Conservation (phyloP, 1,284 basidiomycete genomes). For the Leucoagaricus sp. region DNA sequence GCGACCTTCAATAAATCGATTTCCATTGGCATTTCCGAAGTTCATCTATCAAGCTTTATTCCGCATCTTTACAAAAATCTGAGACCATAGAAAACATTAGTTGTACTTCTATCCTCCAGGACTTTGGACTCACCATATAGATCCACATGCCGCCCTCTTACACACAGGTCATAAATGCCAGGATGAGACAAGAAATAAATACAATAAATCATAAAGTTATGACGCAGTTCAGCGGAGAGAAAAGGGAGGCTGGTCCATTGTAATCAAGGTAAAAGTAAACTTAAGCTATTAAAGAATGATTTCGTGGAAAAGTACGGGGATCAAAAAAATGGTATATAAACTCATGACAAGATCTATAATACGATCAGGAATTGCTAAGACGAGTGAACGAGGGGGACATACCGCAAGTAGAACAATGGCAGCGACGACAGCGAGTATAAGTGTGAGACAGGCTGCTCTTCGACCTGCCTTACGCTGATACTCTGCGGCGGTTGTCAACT, state of each 20-base stretch:
- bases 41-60: too few species aligned
- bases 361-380: neutral
- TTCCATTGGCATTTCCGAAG: too few species aligned
- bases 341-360: conserved; percentile 10
- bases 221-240: conserved; percentile 17
- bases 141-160: neutral
- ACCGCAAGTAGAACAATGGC: conserved; percentile 93
- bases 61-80: too few species aligned
- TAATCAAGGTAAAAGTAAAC: neutral
- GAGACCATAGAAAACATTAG: too few species aligned
- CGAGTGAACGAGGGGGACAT: conserved; percentile 35
- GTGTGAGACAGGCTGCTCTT: conserved; percentile 86
- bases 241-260: neutral
- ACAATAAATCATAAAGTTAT: conserved; percentile 13
- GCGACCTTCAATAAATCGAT: too few species aligned
- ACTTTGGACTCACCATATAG: neutral
- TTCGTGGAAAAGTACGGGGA: neutral
- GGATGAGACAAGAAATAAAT: neutral
- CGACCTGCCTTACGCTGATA: conserved; percentile 95
- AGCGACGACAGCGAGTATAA: conserved; percentile 86
- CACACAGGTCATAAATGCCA: neutral
- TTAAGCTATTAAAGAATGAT: neutral
- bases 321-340: conserved; percentile 2
- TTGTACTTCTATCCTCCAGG: too few species aligned
- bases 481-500: conserved; percentile 88